Base-by-base conservation (phyloP, 139 green algal species). In the Coelastrella sp. region DNA sequence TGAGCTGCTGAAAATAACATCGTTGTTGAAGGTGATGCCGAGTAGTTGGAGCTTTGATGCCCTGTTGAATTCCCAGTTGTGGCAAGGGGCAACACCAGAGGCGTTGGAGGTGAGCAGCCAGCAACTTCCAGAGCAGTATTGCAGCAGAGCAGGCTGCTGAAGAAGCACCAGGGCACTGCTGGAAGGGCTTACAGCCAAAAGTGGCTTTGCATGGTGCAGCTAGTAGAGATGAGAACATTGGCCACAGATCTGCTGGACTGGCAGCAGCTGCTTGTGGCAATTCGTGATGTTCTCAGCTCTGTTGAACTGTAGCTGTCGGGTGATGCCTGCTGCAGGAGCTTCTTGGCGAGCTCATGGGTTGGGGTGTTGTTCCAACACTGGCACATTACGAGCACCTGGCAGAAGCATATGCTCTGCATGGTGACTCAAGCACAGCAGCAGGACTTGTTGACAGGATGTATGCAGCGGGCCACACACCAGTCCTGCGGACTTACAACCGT, bases 311-410 rank as follows among this genome's bases (percentile, higher is more conserved):
- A 57, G 45, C 45, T 13, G 11, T 0, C 30, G 40, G 40, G 37
- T 51, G 67, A 35, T 77, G 67, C 67, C 53, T 8, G 19, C 21
- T 64, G 53, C 80, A 86, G 80, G 80, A 53, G 25, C 35, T 86
- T 40, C n/a, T 86, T n/a, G 32, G 30, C 35, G 80, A 86, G 48
- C 19, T 79, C 50, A 66, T 86, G 50, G 67, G 80, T 19, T 86
- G 67, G 67, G 67, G 80, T 11, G 48, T 86, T 5, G 2, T 15
- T 13, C 80, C 80, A 17, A 68, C 38, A 50, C 43, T 73, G n/a
- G 48, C 15, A 0, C 37, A 57, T 37, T 86, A 86, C 50, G 80
- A 86, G 48, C 13, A 38, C 25, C 34, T 86, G 11, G 35, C 37
- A 21, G 80, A 86, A 45, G 35, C 66, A 7, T 79, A 86, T 30